These are phyloP conservation scores for Botrytis elliptica DNA, from an alignment of 2,329 filamentous ascomycete genomes.

Conservation along the genomic window DNA sequence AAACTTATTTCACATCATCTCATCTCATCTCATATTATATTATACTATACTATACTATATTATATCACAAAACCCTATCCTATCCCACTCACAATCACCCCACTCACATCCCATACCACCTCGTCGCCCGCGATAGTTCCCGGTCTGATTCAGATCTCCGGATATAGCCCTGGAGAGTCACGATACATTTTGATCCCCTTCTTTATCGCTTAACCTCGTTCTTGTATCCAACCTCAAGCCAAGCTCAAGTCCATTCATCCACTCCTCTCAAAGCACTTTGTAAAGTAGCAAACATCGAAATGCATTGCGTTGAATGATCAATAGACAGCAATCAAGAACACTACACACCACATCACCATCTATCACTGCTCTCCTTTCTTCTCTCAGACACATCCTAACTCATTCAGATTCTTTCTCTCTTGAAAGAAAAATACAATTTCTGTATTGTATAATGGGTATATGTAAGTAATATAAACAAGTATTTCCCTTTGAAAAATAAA, in stretches of 20 bases:
- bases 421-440: neutral
- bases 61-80: neutral
- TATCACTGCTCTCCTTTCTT: no score
- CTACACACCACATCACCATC: no score
- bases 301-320: no score
- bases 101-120: neutral
- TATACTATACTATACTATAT: neutral
- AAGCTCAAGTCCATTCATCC: no score
- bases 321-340: no score
- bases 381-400: neutral
- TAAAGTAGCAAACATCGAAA: no score
- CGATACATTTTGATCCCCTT: no score
- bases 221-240: no score
- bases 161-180: neutral
- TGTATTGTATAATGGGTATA: neutral
- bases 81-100: neutral
- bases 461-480: neutral
- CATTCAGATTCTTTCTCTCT: neutral
- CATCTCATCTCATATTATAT: no score
- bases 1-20: no score
- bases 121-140: neutral
- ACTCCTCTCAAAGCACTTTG: no score
- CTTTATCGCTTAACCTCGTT: no score
- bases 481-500: neutral
- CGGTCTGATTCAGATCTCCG: neutral